Conservation (phyloP, 2,329 filamentous ascomycete genomes). For the Coccinonectria pachysandricola region DNA sequence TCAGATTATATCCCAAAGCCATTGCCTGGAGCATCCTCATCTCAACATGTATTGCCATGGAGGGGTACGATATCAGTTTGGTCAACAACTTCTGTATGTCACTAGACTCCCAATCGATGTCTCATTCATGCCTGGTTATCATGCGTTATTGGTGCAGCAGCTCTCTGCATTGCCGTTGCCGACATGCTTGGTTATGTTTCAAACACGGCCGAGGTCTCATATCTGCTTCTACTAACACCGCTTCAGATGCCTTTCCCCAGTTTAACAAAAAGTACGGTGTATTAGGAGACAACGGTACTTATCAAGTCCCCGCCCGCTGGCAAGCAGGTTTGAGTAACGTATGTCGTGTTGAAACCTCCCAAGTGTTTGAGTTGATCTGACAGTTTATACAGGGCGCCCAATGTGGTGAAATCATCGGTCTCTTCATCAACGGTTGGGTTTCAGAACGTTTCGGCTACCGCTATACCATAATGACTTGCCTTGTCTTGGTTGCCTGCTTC, state of each 20-base stretch:
- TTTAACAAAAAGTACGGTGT: conserved; percentile 50
- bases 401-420: conserved; percentile 55
- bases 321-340: conserved; percentile 50
- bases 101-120: too few relatives aligned
- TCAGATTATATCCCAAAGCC: conserved; percentile 78
- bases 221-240: conserved; percentile 8
- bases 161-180: too few relatives aligned
- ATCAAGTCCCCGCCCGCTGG: conserved; percentile 50
- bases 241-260: conserved; percentile 40
- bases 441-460: conserved; percentile 60
- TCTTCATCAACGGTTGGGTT: conserved; percentile 54
- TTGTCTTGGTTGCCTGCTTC: conserved; percentile 44
- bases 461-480: conserved; percentile 50
- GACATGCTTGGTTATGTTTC: too few relatives aligned
- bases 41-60: conserved; percentile 87
- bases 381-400: conserved; percentile 32
- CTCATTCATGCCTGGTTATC: too few relatives aligned
- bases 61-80: conserved; percentile 75
- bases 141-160: too few relatives aligned
- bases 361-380: neutral
- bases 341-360: conserved; percentile 13
- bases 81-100: conserved; percentile 76
- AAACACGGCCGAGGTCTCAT: too few relatives aligned
- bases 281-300: conserved; percentile 32
- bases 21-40: conserved; percentile 76